Evolutionary conservation across 495 filamentous ascomycete genomes (phyloP), one percentile per base, ranked within the genome.

Genomic region (Podospora bellae-mahoneyi): DNA sequence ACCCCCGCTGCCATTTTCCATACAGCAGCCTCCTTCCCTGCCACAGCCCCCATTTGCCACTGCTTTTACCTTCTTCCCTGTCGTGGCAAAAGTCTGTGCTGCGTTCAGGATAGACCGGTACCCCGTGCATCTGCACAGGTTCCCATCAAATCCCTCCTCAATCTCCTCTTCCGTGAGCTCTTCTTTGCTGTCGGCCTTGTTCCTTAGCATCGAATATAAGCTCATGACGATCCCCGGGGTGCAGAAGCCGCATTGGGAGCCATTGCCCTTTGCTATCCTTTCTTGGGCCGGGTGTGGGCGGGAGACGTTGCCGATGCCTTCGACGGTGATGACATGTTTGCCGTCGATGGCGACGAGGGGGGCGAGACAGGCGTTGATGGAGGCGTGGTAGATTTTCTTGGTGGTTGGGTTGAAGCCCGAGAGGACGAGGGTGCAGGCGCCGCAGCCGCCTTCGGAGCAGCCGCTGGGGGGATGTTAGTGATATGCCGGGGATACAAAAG

Each of bases 171-270:
- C 86, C 44, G 85, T 87, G 58, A 88, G 91, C 64, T 76, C 84
- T 27, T 82, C 79, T 89, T 48, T 48, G 15, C 39, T 16, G 30
- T 32, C 30, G 30, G 9, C 39, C 39, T 48, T 87, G 75, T 94
- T 97, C 67, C 90, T 84, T 60, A 96, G 81, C 64, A 97, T 84
- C 18, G 94, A 91, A 76, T 94, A 94, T 30, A 94, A 78, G 73
- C 91, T 93, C 95, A 99, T 98, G 64, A 97, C 94, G 77, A 99
- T 99, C 9, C 95, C 95, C 4, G 94, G 95, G 5, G 95, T 98
- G 75, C 95, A 99, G 75, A 99, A 99, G 7, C 85, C 88, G 73
- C 87, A 90, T 77, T 90, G 88, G 53, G 85, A 88, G 39, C 88
- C 88, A 73, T 90, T 85, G 56, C 83, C 78, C 77, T 89, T 89